phyloP scores from a whole-genome alignment of 495 filamentous ascomycete species.

The Talaromyces liani region DNA sequence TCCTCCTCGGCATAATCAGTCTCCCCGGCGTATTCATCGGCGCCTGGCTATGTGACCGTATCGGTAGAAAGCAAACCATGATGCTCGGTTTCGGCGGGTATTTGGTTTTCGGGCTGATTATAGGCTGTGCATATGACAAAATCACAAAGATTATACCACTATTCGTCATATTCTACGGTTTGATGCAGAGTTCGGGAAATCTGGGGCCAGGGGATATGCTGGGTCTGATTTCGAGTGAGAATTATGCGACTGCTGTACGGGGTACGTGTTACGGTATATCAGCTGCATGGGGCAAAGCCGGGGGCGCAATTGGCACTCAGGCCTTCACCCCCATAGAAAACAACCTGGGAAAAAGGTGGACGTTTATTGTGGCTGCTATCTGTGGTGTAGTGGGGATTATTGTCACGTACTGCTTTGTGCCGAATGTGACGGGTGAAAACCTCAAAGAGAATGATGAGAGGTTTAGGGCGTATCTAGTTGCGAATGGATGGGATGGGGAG shows the following conservation, averaged over 20 bases:
- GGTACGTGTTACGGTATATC: constrained; percentile 45
- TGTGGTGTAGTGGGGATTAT: constrained; percentile 43
- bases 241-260: constrained; percentile 42
- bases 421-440: constrained; percentile 39
- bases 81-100: constrained; percentile 48
- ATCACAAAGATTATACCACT: constrained; percentile 43
- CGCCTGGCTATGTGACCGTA: constrained; percentile 34
- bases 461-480: constrained; percentile 39
- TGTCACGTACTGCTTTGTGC: constrained; percentile 45
- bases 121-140: constrained; percentile 39
- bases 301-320: constrained; percentile 45
- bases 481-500: constrained; percentile 38
- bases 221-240: constrained; percentile 41
- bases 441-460: constrained; percentile 31
- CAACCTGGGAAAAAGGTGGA: constrained; percentile 40
- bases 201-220: constrained; percentile 46
- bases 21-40: constrained; percentile 46
- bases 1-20: constrained; percentile 37
- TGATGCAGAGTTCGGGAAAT: constrained; percentile 45
- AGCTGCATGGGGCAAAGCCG: constrained; percentile 45
- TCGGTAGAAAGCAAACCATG: constrained; percentile 45
- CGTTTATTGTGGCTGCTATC: constrained; percentile 47
- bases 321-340: constrained; percentile 40
- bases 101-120: constrained; percentile 44
- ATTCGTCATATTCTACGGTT: constrained; percentile 48